A percentile compares a stretch with the other conserved stretches of the same genome.
These are phyloP conservation scores for Nematodospora anomalae DNA, from an alignment of 1,139 yeast genomes.

Conservation along the genomic window DNA sequence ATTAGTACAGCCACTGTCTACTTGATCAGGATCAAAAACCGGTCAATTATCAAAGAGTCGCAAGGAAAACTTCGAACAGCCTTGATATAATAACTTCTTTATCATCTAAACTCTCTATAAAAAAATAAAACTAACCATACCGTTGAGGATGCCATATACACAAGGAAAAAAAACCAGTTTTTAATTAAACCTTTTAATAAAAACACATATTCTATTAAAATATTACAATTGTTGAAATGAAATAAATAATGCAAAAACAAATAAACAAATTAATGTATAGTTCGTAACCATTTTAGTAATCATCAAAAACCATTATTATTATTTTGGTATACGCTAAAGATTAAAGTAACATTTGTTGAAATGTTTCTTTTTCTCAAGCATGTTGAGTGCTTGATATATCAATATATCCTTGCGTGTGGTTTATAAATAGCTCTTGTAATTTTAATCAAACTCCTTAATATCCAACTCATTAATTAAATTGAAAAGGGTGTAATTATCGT, in stretches of 20 bases:
- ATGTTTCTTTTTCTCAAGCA: constrained; percentile 2
- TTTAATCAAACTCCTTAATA: constrained; percentile 17
- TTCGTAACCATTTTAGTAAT: constrained; percentile 5
- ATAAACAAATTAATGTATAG: background rate
- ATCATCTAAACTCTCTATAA: background rate
- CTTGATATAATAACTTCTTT: no score
- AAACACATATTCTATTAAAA: background rate
- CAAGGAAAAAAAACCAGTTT: background rate
- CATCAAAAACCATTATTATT: constrained; percentile 3
- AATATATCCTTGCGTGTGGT: constrained; percentile 1
- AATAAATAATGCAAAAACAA: constrained; percentile 2
- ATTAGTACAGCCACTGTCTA: no score
- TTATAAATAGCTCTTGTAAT: background rate
- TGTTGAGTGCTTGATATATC: constrained; percentile 6
- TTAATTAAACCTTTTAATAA: background rate
- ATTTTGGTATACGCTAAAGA: background rate
- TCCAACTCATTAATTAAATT: constrained; percentile 31
- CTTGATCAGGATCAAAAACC: no score
- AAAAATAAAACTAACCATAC: constrained; percentile 4
- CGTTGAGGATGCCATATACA: constrained; percentile 9
- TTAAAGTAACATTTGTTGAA: constrained; percentile 5
- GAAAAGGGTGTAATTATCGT: constrained; percentile 51
- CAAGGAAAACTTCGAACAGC: no score
- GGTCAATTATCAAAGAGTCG: no score
- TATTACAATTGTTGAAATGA: constrained; percentile 9